Percentiles rank a stretch among this genome's conserved stretches.
These are phyloP conservation scores for Pichia sp. DNA, from an alignment of 1,139 yeast genomes.

Conservation along the genomic window DNA sequence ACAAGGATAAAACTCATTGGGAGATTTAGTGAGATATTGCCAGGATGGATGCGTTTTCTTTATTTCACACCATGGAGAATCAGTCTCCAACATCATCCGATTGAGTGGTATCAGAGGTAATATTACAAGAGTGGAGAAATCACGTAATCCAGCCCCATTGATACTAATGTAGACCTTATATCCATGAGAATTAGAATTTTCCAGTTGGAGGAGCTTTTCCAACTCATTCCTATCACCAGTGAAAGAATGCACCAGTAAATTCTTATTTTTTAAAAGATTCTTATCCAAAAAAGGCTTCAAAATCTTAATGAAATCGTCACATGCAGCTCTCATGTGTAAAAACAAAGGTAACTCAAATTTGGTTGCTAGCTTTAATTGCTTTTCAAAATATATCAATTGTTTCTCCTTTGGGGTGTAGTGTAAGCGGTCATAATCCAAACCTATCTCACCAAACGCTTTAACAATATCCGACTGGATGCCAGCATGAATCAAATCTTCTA, in stretches of 20 bases:
- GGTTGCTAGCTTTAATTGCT: constrained; percentile 65
- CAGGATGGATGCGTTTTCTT: constrained; percentile 78
- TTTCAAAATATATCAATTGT: constrained; percentile 63
- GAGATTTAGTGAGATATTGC: constrained; percentile 49
- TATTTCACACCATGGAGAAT: constrained; percentile 98
- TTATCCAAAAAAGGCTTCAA: constrained; percentile 55
- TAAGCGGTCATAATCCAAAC: constrained; percentile 87
- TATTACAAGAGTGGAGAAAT: constrained; percentile 67
- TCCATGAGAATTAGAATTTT: neutral
- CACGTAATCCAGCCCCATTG: constrained; percentile 88
- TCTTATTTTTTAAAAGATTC: constrained; percentile 28
- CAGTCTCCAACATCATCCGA: constrained; percentile 79
- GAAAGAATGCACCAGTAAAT: constrained; percentile 89
- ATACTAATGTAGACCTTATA: constrained; percentile 70
- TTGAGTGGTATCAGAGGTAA: constrained; percentile 64
- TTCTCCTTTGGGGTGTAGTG: constrained; percentile 66
- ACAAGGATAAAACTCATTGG: constrained; percentile 52
- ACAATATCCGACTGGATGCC: constrained; percentile 52
- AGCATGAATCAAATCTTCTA: constrained; percentile 46
- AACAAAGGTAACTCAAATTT: constrained; percentile 67
- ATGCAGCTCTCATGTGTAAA: constrained; percentile 85
- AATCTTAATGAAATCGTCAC: constrained; percentile 68
- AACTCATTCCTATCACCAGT: constrained; percentile 76
- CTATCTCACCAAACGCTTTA: constrained; percentile 89
- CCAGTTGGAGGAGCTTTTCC: constrained; percentile 40